A percentile compares a stretch with the other conserved stretches of the same genome.
phyloP scores from a whole-genome alignment of 148 eudicot genomes.

The Rhododendron vialii region DNA sequence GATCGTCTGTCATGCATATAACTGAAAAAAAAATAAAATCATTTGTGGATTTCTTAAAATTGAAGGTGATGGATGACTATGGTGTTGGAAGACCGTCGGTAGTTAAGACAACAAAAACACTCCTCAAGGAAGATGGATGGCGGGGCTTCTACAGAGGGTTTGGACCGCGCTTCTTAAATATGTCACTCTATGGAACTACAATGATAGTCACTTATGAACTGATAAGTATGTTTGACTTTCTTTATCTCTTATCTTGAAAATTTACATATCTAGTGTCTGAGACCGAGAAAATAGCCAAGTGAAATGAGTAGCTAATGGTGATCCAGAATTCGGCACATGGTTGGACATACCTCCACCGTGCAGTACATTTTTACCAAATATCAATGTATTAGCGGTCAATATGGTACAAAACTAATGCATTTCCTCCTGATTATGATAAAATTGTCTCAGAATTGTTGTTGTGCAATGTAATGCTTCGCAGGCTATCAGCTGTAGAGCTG shows the following conservation, averaged over 20 bases:
- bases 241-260: background rate
- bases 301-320: background rate
- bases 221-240: constrained; percentile 39
- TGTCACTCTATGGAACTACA: constrained; percentile 78
- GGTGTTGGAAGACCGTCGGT: constrained; percentile 71
- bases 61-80: constrained; percentile 60
- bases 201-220: constrained; percentile 82
- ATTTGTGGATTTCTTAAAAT: constrained; percentile 11
- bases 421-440: background rate
- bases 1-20: background rate
- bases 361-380: background rate
- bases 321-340: background rate
- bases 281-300: background rate
- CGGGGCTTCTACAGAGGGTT: constrained; percentile 78
- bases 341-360: background rate
- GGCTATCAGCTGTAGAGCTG: background rate
- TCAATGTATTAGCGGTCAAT: background rate
- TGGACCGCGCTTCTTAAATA: constrained; percentile 72
- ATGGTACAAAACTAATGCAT: background rate
- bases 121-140: constrained; percentile 68
- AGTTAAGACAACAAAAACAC: constrained; percentile 47
- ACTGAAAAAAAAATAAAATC: no score
- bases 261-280: background rate
- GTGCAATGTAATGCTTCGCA: background rate
- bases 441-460: background rate